Percentiles rank a stretch among this genome's conserved stretches.
Evolutionary conservation across 352 stramenopile species (phyloP).

Genomic region (Bremia lactucae): DNA sequence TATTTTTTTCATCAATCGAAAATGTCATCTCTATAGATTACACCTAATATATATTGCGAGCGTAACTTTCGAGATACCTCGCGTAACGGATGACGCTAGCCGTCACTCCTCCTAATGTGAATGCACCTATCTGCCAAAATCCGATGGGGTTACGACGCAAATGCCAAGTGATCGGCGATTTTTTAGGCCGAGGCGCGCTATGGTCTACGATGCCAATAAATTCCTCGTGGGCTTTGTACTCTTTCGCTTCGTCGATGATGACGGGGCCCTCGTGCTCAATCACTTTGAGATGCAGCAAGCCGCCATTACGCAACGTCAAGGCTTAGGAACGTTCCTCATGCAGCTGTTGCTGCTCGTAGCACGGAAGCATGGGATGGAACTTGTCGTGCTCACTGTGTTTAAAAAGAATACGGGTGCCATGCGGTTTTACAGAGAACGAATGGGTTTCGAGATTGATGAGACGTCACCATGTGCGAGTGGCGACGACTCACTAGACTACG

Average conservation of each 20-base stretch:
- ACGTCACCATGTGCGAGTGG: slow-evolving; percentile 79
- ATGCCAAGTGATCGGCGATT: slow-evolving; percentile 75
- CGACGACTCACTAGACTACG: slow-evolving; percentile 65
- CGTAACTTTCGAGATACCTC: too few relatives aligned
- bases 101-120: too few relatives aligned
- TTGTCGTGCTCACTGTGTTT: slow-evolving; percentile 92
- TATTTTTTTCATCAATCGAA: too few relatives aligned
- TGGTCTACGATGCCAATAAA: slow-evolving; percentile 39
- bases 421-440: slow-evolving; percentile 81
- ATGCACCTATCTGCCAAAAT: too few relatives aligned
- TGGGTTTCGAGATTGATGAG: slow-evolving; percentile 86
- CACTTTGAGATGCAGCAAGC: slow-evolving; percentile 91
- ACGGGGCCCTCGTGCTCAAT: slow-evolving; percentile 85
- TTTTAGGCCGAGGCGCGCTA: slow-evolving; percentile 81
- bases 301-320: slow-evolving; percentile 41
- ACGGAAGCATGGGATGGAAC: slow-evolving; percentile 66
- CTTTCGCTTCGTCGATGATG: slow-evolving; percentile 90
- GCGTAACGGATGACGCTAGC: too few relatives aligned
- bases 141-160: slow-evolving; percentile 88
- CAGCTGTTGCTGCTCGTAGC: slow-evolving; percentile 79
- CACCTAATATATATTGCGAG: too few relatives aligned
- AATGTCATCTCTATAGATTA: too few relatives aligned
- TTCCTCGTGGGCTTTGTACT: slow-evolving; percentile 66
- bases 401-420: slow-evolving; percentile 81
- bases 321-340: slow-evolving; percentile 89